A percentile compares a stretch with the other conserved stretches of the same genome.
phyloP scores from a whole-genome alignment of 2,329 filamentous ascomycete species.

The Xylariaceae sp. region DNA sequence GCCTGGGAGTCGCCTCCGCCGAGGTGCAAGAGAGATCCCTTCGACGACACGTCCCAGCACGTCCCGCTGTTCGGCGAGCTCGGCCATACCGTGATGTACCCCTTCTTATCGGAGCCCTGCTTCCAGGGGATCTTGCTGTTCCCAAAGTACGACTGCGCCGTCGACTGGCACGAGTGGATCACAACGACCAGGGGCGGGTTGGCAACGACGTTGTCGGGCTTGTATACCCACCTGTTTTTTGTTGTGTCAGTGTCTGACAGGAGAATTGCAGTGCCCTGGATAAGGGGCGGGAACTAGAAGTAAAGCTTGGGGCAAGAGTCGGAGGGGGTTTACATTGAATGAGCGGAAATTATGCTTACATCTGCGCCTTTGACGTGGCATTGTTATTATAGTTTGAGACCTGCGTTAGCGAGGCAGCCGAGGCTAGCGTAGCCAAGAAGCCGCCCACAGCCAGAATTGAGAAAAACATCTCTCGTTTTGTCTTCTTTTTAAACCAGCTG shows the following conservation, averaged over 20 bases:
- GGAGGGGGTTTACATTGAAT: too few species aligned
- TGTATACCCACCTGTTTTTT: conserved; percentile 44
- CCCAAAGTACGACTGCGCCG: conserved; percentile 45
- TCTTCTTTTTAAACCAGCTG: too few species aligned
- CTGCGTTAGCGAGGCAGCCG: conserved; percentile 43
- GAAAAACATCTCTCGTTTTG: conserved; percentile 29
- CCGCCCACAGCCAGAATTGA: conserved; percentile 29
- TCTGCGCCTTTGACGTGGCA: conserved; percentile 45
- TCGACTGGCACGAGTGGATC: conserved; percentile 49
- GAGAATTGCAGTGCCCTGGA: too few species aligned
- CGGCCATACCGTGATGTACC: conserved; percentile 58
- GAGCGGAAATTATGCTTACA: conserved; percentile 34
- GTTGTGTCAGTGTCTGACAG: too few species aligned
- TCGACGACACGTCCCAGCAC: conserved; percentile 66
- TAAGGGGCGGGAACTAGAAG: too few species aligned
- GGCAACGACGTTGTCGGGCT: conserved; percentile 45
- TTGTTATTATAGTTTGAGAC: conserved; percentile 46
- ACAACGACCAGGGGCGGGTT: conserved; percentile 46
- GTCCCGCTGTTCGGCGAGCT: conserved; percentile 54
- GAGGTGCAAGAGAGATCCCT: conserved; percentile 44
- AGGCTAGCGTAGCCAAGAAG: conserved; percentile 33
- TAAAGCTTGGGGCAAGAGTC: too few species aligned
- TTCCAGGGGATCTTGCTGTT: conserved; percentile 48
- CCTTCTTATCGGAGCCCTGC: conserved; percentile 44
- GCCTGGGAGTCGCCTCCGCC: conserved; percentile 47